Evolutionary conservation across 2,329 filamentous ascomycete species (phyloP).

Genomic region (Graphilbum ipis-grandicollis): DNA sequence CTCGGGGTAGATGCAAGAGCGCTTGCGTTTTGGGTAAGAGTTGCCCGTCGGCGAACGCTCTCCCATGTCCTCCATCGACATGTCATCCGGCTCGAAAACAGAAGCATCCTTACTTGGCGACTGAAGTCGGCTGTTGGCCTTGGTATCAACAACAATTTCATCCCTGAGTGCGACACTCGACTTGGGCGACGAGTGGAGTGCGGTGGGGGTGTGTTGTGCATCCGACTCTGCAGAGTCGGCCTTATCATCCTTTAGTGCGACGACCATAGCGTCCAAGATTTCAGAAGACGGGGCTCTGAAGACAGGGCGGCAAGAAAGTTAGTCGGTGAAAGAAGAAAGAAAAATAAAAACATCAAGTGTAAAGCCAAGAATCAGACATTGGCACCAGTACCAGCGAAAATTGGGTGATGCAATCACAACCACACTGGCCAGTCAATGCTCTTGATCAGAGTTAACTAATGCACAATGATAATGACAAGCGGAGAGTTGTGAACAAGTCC

Average conservation of each 20-base stretch:
- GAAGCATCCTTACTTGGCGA: constrained; percentile 17
- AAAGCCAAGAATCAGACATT: too few species aligned
- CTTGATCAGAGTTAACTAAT: neutral
- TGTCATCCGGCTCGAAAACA: constrained; percentile 25
- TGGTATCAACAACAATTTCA: constrained; percentile 33
- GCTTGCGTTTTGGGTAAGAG: constrained; percentile 38
- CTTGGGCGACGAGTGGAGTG: neutral
- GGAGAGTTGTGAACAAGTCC: too few species aligned
- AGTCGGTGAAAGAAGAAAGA: too few species aligned
- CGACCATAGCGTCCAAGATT: too few species aligned
- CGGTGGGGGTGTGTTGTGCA: neutral
- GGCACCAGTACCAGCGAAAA: too few species aligned
- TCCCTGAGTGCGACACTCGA: constrained; percentile 25
- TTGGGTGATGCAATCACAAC: too few species aligned
- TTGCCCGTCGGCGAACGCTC: constrained; percentile 16
- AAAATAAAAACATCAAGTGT: too few species aligned
- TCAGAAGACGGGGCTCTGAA: too few species aligned
- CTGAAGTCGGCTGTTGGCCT: constrained; percentile 20
- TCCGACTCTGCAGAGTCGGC: neutral
- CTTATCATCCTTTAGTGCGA: too few species aligned
- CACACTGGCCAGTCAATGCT: too few species aligned
- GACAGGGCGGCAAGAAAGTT: too few species aligned
- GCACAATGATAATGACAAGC: neutral
- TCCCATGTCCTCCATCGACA: constrained; percentile 24
- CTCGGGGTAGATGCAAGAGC: constrained; percentile 30